Conservation (phyloP, 306 rosid genomes). For the Ziziphus jujuba region DNA sequence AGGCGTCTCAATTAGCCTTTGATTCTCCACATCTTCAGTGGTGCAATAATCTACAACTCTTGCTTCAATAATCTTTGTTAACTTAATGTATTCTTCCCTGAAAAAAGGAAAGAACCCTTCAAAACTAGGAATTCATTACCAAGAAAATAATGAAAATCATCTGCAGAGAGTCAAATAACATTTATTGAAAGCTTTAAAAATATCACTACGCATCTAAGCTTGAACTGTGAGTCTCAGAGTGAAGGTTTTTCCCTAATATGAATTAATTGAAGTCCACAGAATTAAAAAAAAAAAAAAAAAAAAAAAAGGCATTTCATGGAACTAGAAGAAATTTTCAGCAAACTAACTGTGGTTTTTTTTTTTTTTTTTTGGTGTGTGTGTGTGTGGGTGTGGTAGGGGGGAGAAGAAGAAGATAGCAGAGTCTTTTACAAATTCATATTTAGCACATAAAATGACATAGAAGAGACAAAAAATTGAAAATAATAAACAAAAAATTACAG, state of each 20-base stretch:
- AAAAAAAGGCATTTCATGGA: too few species aligned
- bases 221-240: too few species aligned
- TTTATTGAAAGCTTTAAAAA: not conserved
- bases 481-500: not conserved
- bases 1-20: constrained; percentile 45
- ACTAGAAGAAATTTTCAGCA: not conserved
- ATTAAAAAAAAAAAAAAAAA: too few species aligned
- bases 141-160: constrained; percentile 15
- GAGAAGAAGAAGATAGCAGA: too few species aligned
- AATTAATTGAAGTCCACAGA: not conserved
- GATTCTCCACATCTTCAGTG: constrained; percentile 37
- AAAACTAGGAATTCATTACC: constrained; percentile 20
- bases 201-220: not conserved
- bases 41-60: constrained; percentile 63
- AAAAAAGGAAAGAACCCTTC: constrained; percentile 31
- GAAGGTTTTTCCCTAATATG: not conserved
- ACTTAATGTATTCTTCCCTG: constrained; percentile 86
- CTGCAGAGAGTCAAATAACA: not conserved
- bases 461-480: not conserved
- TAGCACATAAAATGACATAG: too few species aligned
- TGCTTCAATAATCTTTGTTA: constrained; percentile 68
- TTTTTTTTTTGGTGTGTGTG: too few species aligned
- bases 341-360: not conserved
- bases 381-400: too few species aligned
- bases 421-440: too few species aligned